Evolutionary conservation across 139 green algal species (phyloP).

Genomic region (Zygnema cylindricum): DNA sequence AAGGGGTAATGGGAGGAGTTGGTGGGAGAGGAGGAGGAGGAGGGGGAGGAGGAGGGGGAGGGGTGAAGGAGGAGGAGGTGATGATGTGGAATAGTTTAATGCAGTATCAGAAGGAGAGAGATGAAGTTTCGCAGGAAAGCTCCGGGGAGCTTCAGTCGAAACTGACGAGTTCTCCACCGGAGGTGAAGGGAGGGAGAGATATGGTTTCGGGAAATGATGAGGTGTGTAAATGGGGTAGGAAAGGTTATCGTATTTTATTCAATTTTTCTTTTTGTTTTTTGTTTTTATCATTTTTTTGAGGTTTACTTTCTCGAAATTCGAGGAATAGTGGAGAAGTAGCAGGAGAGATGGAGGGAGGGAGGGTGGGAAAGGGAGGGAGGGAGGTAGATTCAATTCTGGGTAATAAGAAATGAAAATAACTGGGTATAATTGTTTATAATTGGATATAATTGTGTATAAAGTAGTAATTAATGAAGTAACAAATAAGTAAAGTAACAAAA

Average conservation of each 20-base stretch:
- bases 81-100: not conserved
- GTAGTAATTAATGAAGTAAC: not conserved
- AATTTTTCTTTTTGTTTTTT: no score
- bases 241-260: no score
- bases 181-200: not conserved
- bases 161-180: no score
- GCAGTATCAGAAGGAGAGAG: conserved; percentile 1
- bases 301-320: no score
- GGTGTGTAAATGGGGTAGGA: not conserved
- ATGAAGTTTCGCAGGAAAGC: not conserved
- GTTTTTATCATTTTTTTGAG: no score
- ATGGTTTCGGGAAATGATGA: not conserved
- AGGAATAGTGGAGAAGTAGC: conserved; percentile 3
- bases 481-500: conserved; percentile 2
- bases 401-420: no score
- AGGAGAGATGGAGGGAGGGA: not conserved
- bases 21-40: not conserved
- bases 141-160: no score
- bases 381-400: no score
- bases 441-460: not conserved
- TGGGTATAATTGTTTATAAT: no score
- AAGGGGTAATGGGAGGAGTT: not conserved
- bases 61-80: not conserved
- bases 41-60: not conserved
- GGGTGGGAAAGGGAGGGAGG: not conserved